Evolutionary conservation across 2,329 filamentous ascomycete genomes (phyloP).

Genomic region (Dactylella cylindrospora): DNA sequence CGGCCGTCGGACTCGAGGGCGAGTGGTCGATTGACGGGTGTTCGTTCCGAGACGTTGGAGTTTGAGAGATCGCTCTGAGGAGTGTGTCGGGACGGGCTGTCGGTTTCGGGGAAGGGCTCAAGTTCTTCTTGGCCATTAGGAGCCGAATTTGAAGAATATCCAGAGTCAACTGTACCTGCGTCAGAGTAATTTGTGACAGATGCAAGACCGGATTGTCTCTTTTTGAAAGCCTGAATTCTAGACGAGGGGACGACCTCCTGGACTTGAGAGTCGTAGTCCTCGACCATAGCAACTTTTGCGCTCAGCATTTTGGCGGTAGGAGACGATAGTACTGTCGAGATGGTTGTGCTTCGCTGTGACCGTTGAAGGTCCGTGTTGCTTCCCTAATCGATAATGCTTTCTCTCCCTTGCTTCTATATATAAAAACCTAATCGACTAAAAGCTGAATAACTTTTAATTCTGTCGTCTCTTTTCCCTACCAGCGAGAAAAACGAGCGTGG

Average conservation of each 20-base stretch:
- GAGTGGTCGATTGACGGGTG: conserved; percentile 43
- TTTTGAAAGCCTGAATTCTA: conserved; percentile 44
- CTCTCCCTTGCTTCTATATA: conserved; percentile 39
- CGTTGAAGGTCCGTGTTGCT: conserved; percentile 10
- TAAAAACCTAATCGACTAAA: conserved; percentile 30
- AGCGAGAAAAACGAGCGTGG: conserved; percentile 36
- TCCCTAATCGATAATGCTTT: conserved; percentile 40
- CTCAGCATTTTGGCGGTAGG: conserved; percentile 25
- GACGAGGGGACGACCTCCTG: conserved; percentile 46
- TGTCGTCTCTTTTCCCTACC: conserved; percentile 44
- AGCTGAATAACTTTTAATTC: conserved; percentile 42
- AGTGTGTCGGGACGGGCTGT: conserved; percentile 43
- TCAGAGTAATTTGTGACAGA: conserved; percentile 46
- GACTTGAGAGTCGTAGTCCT: conserved; percentile 49
- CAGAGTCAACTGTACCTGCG: conserved; percentile 47
- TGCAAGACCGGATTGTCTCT: conserved; percentile 46
- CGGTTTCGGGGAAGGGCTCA: conserved; percentile 34
- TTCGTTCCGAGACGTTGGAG: conserved; percentile 45
- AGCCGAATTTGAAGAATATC: conserved; percentile 47
- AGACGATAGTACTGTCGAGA: conserved; percentile 25
- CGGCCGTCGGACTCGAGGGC: conserved; percentile 33
- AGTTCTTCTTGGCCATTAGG: conserved; percentile 42
- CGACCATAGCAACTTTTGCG: conserved; percentile 44
- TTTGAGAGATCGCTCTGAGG: conserved; percentile 46
- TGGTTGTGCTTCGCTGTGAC: conserved; percentile 16